Evolutionary conservation across 495 filamentous ascomycete genomes (phyloP), one percentile per base, ranked within the genome.

Genomic region (Aspergillus bertholletiae): DNA sequence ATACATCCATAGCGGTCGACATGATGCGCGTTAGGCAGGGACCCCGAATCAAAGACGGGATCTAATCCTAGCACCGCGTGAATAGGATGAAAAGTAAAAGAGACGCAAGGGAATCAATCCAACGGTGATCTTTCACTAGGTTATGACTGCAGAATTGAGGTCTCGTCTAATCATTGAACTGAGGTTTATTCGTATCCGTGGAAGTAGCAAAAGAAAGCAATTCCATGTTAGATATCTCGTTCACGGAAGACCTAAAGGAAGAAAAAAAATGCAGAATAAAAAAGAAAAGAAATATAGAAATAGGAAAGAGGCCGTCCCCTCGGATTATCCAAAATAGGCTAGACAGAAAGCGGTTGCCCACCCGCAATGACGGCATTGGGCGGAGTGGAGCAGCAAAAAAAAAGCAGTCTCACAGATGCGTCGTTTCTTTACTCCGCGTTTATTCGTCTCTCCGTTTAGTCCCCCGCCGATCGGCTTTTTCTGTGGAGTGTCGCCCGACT

Each of bases 311-410:
- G 22, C 13, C 3, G 11, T 9, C 7, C 9, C 35, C 4, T 54
- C 62, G 54, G 65, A 28, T 54, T 59, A 39, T 54, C 56, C 57
- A 59, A 35, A 65, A 56, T 35, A 50, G 43, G 57, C 44, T 63
- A 63, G 60, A 47, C 40, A 28, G 50, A 40, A 46, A 8, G 45
- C 58, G 46, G 39, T 21, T 26, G 15, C 9, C 24, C 39, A 46
- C 21, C 54, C 23, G 11, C 23, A 27, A 20, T 58, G 56, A 55
- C 56, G 51, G 56, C 56, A 55, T 59, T 30, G 23, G 8, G 49
- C 8, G 13, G 11, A 54, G 51, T 46, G 51, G 52, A 48, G 45
- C 35, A 51, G 27, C 47, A 35, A 40, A 51, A 37, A 32, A 32
- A 2, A n/a, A n/a, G n/a, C n/a, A n/a, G n/a, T n/a, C n/a, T 32